Conservation (phyloP, 2,329 filamentous ascomycete species). For the Talaromyces sp. region DNA sequence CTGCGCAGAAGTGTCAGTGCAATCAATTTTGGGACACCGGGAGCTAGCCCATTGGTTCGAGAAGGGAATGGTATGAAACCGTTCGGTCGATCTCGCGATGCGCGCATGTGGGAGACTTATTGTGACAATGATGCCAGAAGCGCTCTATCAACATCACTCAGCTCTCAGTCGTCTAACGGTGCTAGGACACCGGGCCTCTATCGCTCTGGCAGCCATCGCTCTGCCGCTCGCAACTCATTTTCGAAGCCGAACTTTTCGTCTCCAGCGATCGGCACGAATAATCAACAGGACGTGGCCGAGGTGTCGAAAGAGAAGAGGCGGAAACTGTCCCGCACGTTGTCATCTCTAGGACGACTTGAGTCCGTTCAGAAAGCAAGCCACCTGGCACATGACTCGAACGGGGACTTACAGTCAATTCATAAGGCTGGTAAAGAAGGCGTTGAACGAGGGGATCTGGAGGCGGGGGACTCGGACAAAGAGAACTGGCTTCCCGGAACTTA, state of each 20-base stretch:
- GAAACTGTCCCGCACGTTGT: slow-evolving; percentile 59
- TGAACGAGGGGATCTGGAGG: slow-evolving; percentile 43
- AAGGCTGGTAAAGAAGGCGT: slow-evolving; percentile 33
- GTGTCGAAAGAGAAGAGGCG: slow-evolving; percentile 54
- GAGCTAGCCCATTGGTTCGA: slow-evolving; percentile 40
- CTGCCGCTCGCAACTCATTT: slow-evolving; percentile 46
- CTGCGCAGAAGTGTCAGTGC: slow-evolving; percentile 71
- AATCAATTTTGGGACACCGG: slow-evolving; percentile 57
- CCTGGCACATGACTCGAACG: slow-evolving; percentile 21
- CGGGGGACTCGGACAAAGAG: slow-evolving; percentile 87
- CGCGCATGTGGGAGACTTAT: slow-evolving; percentile 86
- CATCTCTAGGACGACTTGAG: slow-evolving; percentile 63
- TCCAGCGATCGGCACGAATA: slow-evolving; percentile 39
- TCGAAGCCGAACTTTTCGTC: slow-evolving; percentile 54
- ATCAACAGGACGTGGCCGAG: slow-evolving; percentile 52
- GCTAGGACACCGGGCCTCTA: slow-evolving; percentile 79
- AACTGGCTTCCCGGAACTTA: slow-evolving; percentile 66
- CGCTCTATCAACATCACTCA: slow-evolving; percentile 74
- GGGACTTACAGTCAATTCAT: slow-evolving; percentile 8
- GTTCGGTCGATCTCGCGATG: slow-evolving; percentile 77
- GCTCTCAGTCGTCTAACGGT: slow-evolving; percentile 63
- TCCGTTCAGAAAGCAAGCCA: slow-evolving; percentile 29
- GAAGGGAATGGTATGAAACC: slow-evolving; percentile 43
- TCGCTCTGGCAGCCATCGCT: slow-evolving; percentile 52
- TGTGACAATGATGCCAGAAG: slow-evolving; percentile 77